Conservation (phyloP, 2,329 filamentous ascomycete genomes). For the Camillea tinctor region DNA sequence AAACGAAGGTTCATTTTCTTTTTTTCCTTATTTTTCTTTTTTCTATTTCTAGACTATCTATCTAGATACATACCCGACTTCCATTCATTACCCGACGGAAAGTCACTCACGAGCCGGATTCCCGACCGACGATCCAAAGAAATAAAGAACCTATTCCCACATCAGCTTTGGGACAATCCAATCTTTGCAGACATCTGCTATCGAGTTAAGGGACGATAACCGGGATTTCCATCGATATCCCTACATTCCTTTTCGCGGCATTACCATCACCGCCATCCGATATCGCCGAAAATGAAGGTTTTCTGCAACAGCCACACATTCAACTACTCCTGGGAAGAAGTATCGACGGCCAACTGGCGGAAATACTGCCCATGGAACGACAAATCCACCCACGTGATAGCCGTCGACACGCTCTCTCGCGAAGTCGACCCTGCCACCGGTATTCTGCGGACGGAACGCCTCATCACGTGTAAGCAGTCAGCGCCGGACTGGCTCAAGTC, state of each 20-base stretch:
- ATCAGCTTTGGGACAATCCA: not conserved
- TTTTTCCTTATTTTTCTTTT: not conserved
- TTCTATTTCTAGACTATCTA: not conserved
- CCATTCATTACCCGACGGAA: not conserved
- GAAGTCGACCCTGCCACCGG: slow-evolving; percentile 54
- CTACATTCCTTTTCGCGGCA: not conserved
- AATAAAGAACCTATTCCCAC: not conserved
- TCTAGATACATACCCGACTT: not conserved
- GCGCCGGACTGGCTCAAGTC: slow-evolving; percentile 78
- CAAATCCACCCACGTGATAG: slow-evolving; percentile 93
- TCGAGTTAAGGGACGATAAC: not conserved
- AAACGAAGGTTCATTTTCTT: not conserved
- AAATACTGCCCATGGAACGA: slow-evolving; percentile 99
- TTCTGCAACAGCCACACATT: slow-evolving; percentile 89
- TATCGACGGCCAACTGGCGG: slow-evolving; percentile 95
- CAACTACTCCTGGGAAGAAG: slow-evolving; percentile 98
- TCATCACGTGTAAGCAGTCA: slow-evolving; percentile 61
- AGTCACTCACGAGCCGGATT: not conserved
- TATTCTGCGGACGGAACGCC: slow-evolving; percentile 60
- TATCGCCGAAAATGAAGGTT: slow-evolving; percentile 74
- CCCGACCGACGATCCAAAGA: not conserved
- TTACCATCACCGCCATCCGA: not conserved
- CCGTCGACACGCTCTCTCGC: slow-evolving; percentile 88
- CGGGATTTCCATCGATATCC: not conserved
- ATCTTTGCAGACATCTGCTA: not conserved